A percentile compares a stretch with the other conserved stretches of the same genome.
Conservation (phyloP, 2,329 filamentous ascomycete species). For the Trichoderma atrobrunneum region DNA sequence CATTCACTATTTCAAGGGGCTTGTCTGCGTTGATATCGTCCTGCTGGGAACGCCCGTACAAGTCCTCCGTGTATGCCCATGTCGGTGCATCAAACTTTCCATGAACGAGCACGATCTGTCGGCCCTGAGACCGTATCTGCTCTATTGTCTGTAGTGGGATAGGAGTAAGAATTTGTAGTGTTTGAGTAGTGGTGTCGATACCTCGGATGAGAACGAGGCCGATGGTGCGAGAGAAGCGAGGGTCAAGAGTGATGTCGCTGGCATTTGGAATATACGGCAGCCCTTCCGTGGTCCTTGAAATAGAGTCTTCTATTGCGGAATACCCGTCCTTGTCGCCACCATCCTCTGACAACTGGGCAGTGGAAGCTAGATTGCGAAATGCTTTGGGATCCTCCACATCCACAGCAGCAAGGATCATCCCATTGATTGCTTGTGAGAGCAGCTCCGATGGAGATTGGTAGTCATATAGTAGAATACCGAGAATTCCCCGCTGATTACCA, state of each 20-base stretch:
- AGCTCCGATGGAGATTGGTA: constrained; percentile 58
- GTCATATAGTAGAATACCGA: constrained; percentile 67
- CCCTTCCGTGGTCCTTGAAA: constrained; percentile 41
- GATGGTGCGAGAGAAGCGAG: constrained; percentile 55
- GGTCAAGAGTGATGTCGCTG: constrained; percentile 55
- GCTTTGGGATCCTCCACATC: constrained; percentile 54
- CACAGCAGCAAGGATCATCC: constrained; percentile 66
- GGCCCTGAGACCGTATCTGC: constrained; percentile 39
- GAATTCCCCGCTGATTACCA: constrained; percentile 49
- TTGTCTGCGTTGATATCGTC: constrained; percentile 30
- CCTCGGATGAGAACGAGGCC: constrained; percentile 69
- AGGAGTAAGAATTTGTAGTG: constrained; percentile 66
- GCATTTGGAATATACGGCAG: constrained; percentile 62
- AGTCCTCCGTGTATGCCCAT: constrained; percentile 67
- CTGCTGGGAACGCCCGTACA: constrained; percentile 41
- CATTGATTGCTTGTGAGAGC: constrained; percentile 65
- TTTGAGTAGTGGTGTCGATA: constrained; percentile 53
- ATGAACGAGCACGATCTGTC: constrained; percentile 60
- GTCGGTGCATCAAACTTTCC: constrained; percentile 66
- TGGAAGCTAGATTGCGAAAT: constrained; percentile 37
- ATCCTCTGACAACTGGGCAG: constrained; percentile 12
- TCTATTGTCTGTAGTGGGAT: constrained; percentile 42
- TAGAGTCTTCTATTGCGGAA: not conserved
- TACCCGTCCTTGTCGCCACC: constrained; percentile 19
- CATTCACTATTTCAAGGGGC: constrained; percentile 33